Evolutionary conservation across 108 stramenopile species (phyloP), one percentile per base, ranked within the genome.

Genomic region (Cyclotella choctawhatcheeana): DNA sequence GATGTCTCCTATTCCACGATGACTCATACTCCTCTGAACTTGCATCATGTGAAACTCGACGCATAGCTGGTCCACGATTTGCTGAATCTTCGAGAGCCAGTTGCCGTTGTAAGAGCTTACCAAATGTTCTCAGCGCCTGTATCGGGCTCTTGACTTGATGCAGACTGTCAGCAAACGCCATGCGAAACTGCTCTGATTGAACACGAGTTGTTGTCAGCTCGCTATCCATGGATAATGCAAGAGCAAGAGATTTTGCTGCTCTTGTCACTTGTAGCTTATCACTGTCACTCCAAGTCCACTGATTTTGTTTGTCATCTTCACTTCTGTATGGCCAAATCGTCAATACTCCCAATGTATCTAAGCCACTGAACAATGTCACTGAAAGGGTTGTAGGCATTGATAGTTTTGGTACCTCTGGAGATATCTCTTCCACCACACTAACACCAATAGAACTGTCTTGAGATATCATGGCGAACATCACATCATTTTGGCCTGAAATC

Each of bases 81-180:
- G 18, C 30, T 5, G 40, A 40, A 12, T 73, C 69, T 45, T 86
- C 78, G n/a, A n/a, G n/a, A 0, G 86, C 93, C 51, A 95, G 65
- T 35, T 85, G 81, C 32, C 88, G 81, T 58, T 91, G 90, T 54
- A 95, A 59, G 18, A 95, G 75, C 69, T 92, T 95, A 4, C 87
- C 85, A 81, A 85, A 95, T 6, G 94, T 93, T 51, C 91, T 58
- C 47, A 95, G 64, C 1, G 94, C 94, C 73, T 95, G 94, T 25
- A 95, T 25, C 0, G 94, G 94, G 79, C 91, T 93, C 77, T 93
- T 95, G n/a, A 95, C 84, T 68, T 95, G 94, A 76, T 95, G 94
- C 35, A 95, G 65, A 44, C 80, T 82, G 64, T 95, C 87, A 0
- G 90, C 88, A 58, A 95, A 73, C 5, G 88, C 79, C 20, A 82